phyloP scores from a whole-genome alignment of 768 basidiomycete genomes.

The Cubamyces lactineus region DNA sequence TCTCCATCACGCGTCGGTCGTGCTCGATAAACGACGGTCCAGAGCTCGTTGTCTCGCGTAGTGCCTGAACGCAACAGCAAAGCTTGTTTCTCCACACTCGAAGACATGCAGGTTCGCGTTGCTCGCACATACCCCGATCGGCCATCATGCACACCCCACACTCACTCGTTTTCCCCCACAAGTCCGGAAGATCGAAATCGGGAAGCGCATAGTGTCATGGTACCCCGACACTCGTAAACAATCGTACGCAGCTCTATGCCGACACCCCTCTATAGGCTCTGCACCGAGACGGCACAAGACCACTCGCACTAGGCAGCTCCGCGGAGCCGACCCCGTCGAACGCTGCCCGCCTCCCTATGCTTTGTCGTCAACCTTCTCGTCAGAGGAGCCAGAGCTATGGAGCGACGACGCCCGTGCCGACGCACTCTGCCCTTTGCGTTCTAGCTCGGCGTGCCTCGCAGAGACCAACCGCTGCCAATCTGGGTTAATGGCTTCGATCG shows the following conservation, averaged over 20 bases:
- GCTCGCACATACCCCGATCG: background rate
- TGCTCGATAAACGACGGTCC: background rate
- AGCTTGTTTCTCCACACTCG: background rate
- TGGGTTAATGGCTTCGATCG: slow-evolving; percentile 13
- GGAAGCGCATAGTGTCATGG: background rate
- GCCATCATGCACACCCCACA: background rate
- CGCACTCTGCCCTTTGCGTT: slow-evolving; percentile 9
- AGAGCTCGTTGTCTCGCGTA: background rate
- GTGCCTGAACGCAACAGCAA: background rate
- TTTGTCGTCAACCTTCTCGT: slow-evolving; percentile 14
- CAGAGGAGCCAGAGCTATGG: slow-evolving; percentile 7
- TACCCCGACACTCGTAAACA: background rate
- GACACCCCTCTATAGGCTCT: background rate
- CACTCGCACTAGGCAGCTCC: background rate
- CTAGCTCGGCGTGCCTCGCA: slow-evolving; percentile 9
- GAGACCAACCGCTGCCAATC: slow-evolving; percentile 10
- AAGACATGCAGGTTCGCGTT: background rate
- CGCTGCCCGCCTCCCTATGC: background rate
- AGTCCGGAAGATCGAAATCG: background rate
- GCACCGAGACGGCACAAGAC: background rate
- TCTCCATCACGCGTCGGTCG: background rate
- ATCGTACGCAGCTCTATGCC: background rate
- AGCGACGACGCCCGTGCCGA: slow-evolving; percentile 8
- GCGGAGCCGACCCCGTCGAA: background rate
- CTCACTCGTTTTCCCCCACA: background rate